Base-by-base conservation (phyloP, 2,329 filamentous ascomycete species). In the Cordyceps sp. region DNA sequence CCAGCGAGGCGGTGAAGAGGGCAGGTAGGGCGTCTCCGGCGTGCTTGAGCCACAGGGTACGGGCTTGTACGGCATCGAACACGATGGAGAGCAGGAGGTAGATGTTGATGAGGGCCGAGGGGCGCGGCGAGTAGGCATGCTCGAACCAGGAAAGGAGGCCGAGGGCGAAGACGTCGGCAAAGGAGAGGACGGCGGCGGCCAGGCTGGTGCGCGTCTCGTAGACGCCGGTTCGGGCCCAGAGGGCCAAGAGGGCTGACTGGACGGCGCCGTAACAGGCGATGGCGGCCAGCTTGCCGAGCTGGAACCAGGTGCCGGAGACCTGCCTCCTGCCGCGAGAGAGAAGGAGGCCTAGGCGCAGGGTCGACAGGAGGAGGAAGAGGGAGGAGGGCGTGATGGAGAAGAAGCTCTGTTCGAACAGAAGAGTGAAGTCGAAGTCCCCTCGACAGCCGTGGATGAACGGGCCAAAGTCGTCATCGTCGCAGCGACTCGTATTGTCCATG, bases 351-450 rank as follows among this genome's bases (percentile, higher is more conserved):
- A 33, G 21, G 19, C 26, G 21, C 2, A 17, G 18, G 3, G 21
- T 13, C 16, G 31, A 28, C 12, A 12, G 19, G 24, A 29, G 20
- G 5, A 29, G 20, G 10, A 33, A 18, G 6, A 33, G 6, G 8
- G 18, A 19, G 10, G 34, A 30, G 5, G 38, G 38, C 2, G 35
- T 29, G 13, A 40, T 36, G 10, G 39, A 35, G 13, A 45, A 26
- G n/a, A 44, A 26, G 6, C 26, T 23, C 6, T 44, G 39, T 28
- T 42, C 37, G 19, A 45, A 45, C 3, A 38, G 28, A 15, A 44
- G 24, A 15, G 41, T 45, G 21, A 45, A 42, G 38, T 45, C 42
- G 29, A 45, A 42, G 3, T n/a, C 33, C 20, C 3, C 12, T n/a
- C 14, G 7, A 7, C 22, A 36, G 29, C 26, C 34, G 36, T 9